A percentile compares a stretch with the other conserved stretches of the same genome.
phyloP scores from a whole-genome alignment of 192 early-diverging fungal species.

The Coemansia sp. region DNA sequence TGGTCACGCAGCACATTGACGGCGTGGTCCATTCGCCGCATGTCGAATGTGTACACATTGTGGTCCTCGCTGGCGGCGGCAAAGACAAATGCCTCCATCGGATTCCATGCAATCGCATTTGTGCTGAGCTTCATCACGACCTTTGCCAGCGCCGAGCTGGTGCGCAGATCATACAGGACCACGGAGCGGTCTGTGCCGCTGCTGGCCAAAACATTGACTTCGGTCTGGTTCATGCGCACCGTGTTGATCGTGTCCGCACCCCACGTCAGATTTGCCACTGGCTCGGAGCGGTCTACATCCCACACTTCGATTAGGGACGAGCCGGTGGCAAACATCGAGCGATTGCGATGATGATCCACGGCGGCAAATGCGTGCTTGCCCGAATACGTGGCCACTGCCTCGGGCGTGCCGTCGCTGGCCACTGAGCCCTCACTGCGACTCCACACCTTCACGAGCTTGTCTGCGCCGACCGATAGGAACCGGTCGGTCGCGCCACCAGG shows the following conservation, averaged over 20 bases:
- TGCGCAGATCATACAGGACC: constrained; percentile 91
- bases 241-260: constrained; percentile 92
- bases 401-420: constrained; percentile 25
- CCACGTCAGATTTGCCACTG: constrained; percentile 81
- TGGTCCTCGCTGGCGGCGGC: constrained; percentile 95
- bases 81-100: constrained; percentile 98
- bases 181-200: constrained; percentile 93
- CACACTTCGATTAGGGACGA: constrained; percentile 85
- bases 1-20: constrained; percentile 91
- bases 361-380: constrained; percentile 77
- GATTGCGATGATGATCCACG: constrained; percentile 85
- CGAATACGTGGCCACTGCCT: constrained; percentile 72
- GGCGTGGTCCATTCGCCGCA: constrained; percentile 88
- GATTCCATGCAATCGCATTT: constrained; percentile 98
- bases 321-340: constrained; percentile 84
- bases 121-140: constrained; percentile 77
- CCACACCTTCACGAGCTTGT: constrained; percentile 96
- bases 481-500: constrained; percentile 55
- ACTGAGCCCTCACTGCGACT: constrained; percentile 52
- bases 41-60: constrained; percentile 96
- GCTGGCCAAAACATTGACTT: constrained; percentile 87
- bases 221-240: constrained; percentile 96
- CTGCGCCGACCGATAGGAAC: constrained; percentile 89
- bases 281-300: constrained; percentile 83
- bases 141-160: constrained; percentile 81